Evolutionary conservation across 768 basidiomycete species (phyloP).

Genomic region (Coprinellus micaceus): DNA sequence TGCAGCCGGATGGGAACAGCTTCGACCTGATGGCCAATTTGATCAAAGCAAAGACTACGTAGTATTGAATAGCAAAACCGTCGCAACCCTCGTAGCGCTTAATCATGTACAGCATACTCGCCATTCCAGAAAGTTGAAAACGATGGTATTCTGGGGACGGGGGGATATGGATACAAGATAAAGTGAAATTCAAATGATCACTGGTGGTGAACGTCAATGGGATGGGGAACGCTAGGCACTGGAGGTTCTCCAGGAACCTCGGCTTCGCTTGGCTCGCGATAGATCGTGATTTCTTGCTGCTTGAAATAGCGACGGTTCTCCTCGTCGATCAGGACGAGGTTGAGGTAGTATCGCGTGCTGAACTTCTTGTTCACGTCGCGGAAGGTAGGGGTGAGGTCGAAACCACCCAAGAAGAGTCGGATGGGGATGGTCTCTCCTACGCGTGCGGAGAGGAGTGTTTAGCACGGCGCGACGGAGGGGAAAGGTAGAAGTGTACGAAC

Average conservation of each 20-base stretch:
- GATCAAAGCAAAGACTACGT: slow-evolving; percentile 50
- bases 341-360: slow-evolving; percentile 94
- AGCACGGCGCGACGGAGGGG: neutral
- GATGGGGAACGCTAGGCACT: neutral
- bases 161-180: neutral
- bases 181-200: neutral
- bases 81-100: no score
- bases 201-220: neutral
- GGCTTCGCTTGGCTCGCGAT: slow-evolving; percentile 9
- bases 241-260: neutral
- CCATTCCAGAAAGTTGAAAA: no score
- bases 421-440: slow-evolving; percentile 98
- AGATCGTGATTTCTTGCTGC: slow-evolving; percentile 60
- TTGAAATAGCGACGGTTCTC: slow-evolving; percentile 98
- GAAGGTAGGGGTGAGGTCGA: slow-evolving; percentile 98
- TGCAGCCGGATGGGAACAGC: slow-evolving; percentile 96
- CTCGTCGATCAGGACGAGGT: slow-evolving; percentile 95
- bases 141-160: slow-evolving; percentile 6
- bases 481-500: slow-evolving; percentile 29
- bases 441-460: neutral
- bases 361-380: slow-evolving; percentile 99
- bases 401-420: slow-evolving; percentile 94
- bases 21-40: slow-evolving; percentile 92
- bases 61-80: neutral
- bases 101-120: neutral